Conservation (phyloP, 805 yeast genomes). For the Cyberlindnera saturnus region DNA sequence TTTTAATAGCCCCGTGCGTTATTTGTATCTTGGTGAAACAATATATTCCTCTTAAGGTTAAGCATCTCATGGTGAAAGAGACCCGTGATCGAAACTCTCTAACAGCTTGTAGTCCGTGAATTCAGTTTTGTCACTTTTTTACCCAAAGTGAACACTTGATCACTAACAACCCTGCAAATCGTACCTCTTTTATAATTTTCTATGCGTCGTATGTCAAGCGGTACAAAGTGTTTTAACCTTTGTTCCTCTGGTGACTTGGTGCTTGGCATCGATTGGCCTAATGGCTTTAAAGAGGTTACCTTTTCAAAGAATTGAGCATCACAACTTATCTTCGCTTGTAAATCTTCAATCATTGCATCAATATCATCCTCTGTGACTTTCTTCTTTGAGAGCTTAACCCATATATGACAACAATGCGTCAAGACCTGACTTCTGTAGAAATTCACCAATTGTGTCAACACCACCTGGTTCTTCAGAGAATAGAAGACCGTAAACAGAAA, state of each 20-base stretch:
- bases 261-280: neutral
- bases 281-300: neutral
- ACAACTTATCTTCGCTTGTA: constrained; percentile 5
- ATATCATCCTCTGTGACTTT: constrained; percentile 2
- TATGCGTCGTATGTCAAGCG: neutral
- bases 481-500: constrained; percentile 11
- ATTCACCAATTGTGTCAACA: constrained; percentile 3
- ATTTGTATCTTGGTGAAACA: neutral
- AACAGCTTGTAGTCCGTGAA: too few relatives aligned
- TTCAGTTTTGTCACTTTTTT: constrained; percentile 1
- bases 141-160: neutral
- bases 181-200: constrained; percentile 1
- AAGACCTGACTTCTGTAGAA: constrained; percentile 8
- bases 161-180: neutral
- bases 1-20: neutral
- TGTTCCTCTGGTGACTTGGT: too few relatives aligned
- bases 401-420: neutral
- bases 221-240: too few relatives aligned
- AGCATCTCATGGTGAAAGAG: neutral
- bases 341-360: constrained; percentile 1
- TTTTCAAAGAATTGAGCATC: constrained; percentile 2
- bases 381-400: neutral
- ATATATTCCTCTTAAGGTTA: neutral
- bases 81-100: too few relatives aligned
- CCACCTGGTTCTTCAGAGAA: constrained; percentile 1